Evolutionary conservation across 2,329 filamentous ascomycete genomes (phyloP).

Genomic region (Aotearoamyces nothofagi): DNA sequence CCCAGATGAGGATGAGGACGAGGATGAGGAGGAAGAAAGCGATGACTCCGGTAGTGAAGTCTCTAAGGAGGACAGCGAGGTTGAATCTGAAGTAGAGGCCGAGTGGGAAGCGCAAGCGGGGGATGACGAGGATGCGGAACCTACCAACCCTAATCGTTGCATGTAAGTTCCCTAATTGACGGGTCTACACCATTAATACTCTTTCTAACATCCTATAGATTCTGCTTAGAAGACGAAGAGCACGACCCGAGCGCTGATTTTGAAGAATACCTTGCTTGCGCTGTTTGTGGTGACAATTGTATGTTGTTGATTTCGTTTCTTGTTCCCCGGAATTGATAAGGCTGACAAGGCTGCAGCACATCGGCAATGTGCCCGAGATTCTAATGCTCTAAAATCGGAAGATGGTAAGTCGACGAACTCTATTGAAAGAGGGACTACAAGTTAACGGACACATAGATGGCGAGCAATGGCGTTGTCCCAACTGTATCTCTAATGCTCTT

Average conservation of each 20-base stretch:
- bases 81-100: conserved; percentile 38
- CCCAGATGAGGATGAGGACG: conserved; percentile 19
- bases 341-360: conserved; percentile 54
- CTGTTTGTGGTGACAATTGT: conserved; percentile 71
- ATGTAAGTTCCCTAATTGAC: conserved; percentile 35
- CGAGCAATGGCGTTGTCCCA: conserved; percentile 45
- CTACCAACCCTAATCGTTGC: conserved; percentile 41
- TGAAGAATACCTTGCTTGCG: conserved; percentile 64
- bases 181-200: conserved; percentile 6
- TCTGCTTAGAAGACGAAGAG: conserved; percentile 72
- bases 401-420: conserved; percentile 37
- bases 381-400: conserved; percentile 43
- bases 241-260: conserved; percentile 70
- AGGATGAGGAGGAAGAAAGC: conserved; percentile 16
- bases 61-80: conserved; percentile 24
- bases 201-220: conserved; percentile 35
- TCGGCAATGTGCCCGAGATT: conserved; percentile 71
- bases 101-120: conserved; percentile 43
- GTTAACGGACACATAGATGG: conserved; percentile 26
- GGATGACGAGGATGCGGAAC: conserved; percentile 36
- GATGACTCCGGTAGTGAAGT: conserved; percentile 14
- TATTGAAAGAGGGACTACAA: conserved; percentile 1
- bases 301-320: conserved; percentile 24
- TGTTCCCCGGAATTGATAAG: conserved; percentile 12
- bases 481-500: conserved; percentile 29